Base-by-base conservation (phyloP, 345 rosid genomes). In the Mallotus nudiflorus region DNA sequence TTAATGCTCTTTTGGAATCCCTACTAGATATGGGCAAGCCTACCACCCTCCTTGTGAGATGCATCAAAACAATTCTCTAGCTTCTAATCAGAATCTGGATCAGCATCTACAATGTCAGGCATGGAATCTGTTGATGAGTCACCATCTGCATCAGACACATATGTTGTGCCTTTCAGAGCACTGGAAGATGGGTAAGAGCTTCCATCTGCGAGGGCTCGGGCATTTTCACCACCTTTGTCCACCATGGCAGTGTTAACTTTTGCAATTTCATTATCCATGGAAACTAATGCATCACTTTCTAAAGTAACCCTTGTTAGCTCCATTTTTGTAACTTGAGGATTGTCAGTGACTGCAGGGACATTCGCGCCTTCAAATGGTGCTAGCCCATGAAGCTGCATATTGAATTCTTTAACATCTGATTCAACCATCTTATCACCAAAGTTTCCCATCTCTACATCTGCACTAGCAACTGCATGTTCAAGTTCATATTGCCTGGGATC, bases 71-170 rank as follows among this genome's bases (percentile, higher is more conserved):
- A 54, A 29, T 9, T 20, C 53, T 18, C 25, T 27, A 40, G 57
- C 29, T 78, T 69, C 66, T 75, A 73, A 65, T 73, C 84, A 9
- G 87, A 78, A 78, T 85, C 89, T 24, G 87, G 81, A 62, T 83
- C 86, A 0, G 49, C 85, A 12, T 80, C 84, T 14, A 85, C 82
- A 19, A 86, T 85, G 20, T 70, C 83, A 0, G 89, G 91, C 50
- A 83, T 48, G 1, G 84, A 76, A 54, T 75, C 87, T 18, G 63
- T 24, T 6, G 86, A 80, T 10, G 79, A 67, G 58, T 82, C 82
- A 1, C 72, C 45, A 18, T 79, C 86, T 16, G 59, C n/a, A 39
- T 81, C 79, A 27, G 4, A 22, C 18, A 42, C 25, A 45, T 31
- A 19, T 25, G 57, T 55, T 60, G 71, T 71, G 24, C 73, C 71